These are phyloP conservation scores for Hypoxylon trugodes DNA, from an alignment of 495 filamentous ascomycete genomes.

Conservation along the genomic window DNA sequence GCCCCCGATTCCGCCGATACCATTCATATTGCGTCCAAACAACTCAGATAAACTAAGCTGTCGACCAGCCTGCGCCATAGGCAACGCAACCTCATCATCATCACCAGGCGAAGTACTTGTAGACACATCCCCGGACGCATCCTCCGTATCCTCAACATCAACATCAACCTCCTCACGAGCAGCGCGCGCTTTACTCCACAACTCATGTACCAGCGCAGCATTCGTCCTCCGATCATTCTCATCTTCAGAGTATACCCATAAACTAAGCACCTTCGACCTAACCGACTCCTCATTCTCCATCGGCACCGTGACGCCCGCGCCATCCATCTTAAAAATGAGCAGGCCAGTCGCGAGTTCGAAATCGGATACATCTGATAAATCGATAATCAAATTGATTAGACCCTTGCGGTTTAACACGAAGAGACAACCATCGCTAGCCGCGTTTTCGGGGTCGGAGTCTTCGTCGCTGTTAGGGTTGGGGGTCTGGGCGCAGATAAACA, in stretches of 20 bases:
- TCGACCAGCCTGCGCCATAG: conserved; percentile 24
- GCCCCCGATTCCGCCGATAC: conserved; percentile 6
- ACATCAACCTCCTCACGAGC: conserved; percentile 10
- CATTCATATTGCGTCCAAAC: conserved; percentile 28
- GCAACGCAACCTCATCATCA: neutral
- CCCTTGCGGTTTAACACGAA: conserved; percentile 59
- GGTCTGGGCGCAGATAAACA: conserved; percentile 78
- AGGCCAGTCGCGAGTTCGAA: conserved; percentile 54
- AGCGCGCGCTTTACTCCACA: conserved; percentile 50
- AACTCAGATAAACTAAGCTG: conserved; percentile 40
- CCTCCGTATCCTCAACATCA: neutral
- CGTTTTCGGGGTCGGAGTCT: conserved; percentile 11
- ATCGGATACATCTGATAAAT: conserved; percentile 49
- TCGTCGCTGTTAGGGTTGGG: conserved; percentile 41
- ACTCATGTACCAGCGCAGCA: conserved; percentile 47
- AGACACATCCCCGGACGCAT: neutral
- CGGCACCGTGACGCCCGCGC: conserved; percentile 30
- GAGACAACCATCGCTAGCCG: conserved; percentile 45
- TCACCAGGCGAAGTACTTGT: conserved; percentile 1
- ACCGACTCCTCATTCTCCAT: conserved; percentile 44
- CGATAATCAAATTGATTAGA: conserved; percentile 53
- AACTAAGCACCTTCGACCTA: conserved; percentile 47
- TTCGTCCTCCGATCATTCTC: conserved; percentile 40
- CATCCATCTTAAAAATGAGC: conserved; percentile 54
- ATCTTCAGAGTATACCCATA: conserved; percentile 58